Conservation (phyloP, 169 alveolate genomes). For the Plasmodium vinckei region DNA sequence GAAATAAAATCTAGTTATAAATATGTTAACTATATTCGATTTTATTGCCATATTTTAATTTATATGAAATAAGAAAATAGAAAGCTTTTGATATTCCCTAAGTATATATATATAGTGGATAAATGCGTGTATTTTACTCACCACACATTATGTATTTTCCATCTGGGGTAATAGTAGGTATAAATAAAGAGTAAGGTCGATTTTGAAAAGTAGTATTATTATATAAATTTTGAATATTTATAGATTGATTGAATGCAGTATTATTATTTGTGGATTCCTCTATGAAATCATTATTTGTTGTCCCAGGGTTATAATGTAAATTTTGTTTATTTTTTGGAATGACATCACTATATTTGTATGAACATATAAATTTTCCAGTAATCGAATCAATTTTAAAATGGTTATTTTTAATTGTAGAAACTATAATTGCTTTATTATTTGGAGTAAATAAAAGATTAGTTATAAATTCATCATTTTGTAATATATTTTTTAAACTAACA, state of each 20-base stretch:
- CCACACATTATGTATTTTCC: conserved; percentile 62
- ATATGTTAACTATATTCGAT: neutral
- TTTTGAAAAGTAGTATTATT: neutral
- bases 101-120: neutral
- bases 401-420: conserved; percentile 50
- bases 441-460: conserved; percentile 64
- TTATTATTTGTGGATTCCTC: no score
- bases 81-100: no score
- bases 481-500: conserved; percentile 24
- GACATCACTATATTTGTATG: conserved; percentile 42
- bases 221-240: neutral
- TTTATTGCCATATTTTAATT: no score
- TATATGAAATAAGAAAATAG: no score
- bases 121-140: conserved; percentile 2
- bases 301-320: no score
- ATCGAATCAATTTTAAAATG: conserved; percentile 64
- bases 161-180: conserved; percentile 73
- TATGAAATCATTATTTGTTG: no score
- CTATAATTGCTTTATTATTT: conserved; percentile 48
- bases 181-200: neutral
- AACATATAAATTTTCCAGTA: conserved; percentile 51
- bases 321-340: no score
- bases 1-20: neutral
- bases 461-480: conserved; percentile 37
- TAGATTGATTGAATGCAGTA: no score